A percentile compares a stretch with the other conserved stretches of the same genome.
Conservation (phyloP, 163 green algal genomes). For the Chlamydomonas reinhardtii region DNA sequence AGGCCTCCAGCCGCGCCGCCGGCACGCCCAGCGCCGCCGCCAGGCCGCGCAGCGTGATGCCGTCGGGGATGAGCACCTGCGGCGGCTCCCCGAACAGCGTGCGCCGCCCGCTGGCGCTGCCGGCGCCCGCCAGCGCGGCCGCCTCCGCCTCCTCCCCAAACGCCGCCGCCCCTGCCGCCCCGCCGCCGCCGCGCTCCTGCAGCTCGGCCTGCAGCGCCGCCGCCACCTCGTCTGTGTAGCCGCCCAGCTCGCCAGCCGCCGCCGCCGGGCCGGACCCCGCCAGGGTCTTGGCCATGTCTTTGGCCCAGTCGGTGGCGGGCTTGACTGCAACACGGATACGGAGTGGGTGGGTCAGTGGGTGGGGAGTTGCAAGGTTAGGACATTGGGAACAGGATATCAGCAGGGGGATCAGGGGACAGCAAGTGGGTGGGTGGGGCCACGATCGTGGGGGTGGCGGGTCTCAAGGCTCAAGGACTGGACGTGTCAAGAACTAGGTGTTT, state of each 20-base stretch:
- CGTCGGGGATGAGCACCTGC: conserved; percentile 30
- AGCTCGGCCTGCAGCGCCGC: neutral
- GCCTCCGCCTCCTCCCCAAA: no score
- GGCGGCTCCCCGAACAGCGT: conserved; percentile 32
- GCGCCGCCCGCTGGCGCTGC: neutral
- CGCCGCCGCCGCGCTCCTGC: no score
- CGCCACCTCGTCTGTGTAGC: conserved; percentile 29
- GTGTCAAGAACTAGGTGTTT: no score
- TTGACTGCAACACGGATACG: no score
- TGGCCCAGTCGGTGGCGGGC: conserved; percentile 1
- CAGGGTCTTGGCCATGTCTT: neutral
- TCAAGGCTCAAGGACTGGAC: no score
- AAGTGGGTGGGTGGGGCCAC: no score
- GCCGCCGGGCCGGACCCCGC: neutral
- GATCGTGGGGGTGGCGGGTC: no score
- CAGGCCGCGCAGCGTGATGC: conserved; percentile 63
- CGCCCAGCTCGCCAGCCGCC: neutral
- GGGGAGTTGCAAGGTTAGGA: no score
- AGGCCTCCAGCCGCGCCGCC: conserved; percentile 64
- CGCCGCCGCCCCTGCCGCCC: neutral
- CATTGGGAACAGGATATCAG: no score
- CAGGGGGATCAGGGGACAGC: no score
- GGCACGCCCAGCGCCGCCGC: conserved; percentile 63
- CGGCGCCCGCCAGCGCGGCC: neutral
- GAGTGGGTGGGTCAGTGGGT: no score